Base-by-base conservation (phyloP, 352 stramenopile species). In the Pseudoperonospora humuli region DNA sequence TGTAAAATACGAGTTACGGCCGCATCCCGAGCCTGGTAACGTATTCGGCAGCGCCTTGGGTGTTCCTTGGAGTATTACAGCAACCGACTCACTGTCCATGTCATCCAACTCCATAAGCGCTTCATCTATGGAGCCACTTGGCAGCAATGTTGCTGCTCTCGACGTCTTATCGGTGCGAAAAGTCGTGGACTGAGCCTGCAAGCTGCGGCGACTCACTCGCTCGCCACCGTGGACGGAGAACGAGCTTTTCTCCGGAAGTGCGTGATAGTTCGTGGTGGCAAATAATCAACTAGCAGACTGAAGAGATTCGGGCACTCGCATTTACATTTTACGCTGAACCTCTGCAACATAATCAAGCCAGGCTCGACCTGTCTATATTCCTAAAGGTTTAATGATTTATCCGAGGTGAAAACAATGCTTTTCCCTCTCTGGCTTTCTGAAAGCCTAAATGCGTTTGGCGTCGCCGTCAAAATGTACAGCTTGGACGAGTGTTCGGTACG, bases 1-100 rank as follows among this genome's bases (percentile, higher is more conserved):
- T 14, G 70, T 78, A 59, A 92, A 92, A 54, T 86, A 92, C 64
- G 80, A 88, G 52, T 92, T 92, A 26, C 45, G 45, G 3, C 66
- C 66, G 54, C 81, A 88, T 7, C 67, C 70, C 1, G 61, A 14
- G 9, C 64, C 61, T 15, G 86, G 58, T 29, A 81, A 75, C 17
- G 55, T 50, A 19, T 37, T 44, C 11, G 76, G 70, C 21, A 86
- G 51, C 27, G 51, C 32, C 24, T 61, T 64, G 11, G 70, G 59
- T 15, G 54, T 39, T 15, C 75, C 65, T 6, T 50, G 74, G 3
- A 58, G 57, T 7, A 27, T 28, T 1, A 36, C 44, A 5, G 42
- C 36, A 13, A 42, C 55, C 2, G 20, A 17, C 3, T 55, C 47
- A 0, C 67, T 50, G 3, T 58, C 53, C 14, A 62, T 10, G 8